These are phyloP conservation scores for Heimioporus sp. DNA, from an alignment of 768 basidiomycete species.

Conservation along the genomic window DNA sequence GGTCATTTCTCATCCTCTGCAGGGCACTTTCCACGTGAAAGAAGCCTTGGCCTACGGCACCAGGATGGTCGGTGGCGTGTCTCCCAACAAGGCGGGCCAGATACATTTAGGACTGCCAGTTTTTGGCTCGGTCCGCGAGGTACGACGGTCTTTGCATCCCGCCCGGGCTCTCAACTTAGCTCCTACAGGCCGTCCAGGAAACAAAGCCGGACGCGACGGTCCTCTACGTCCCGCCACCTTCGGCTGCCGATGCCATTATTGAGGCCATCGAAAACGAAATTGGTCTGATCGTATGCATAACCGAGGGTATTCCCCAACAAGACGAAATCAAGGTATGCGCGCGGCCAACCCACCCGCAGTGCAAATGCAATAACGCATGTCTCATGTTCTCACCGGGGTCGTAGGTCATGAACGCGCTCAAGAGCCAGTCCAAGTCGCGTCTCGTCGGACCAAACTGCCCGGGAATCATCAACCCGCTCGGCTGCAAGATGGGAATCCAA, in stretches of 20 bases:
- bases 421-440: constrained; percentile 90
- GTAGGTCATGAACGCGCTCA: constrained; percentile 91
- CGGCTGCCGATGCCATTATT: constrained; percentile 94
- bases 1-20: constrained; percentile 5
- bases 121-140: constrained; percentile 90
- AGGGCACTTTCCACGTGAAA: constrained; percentile 96
- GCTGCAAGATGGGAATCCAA: constrained; percentile 99
- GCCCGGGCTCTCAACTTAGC: constrained; percentile 1
- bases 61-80: constrained; percentile 97
- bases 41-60: constrained; percentile 96
- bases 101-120: constrained; percentile 94
- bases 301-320: constrained; percentile 96
- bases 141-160: constrained; percentile 29
- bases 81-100: constrained; percentile 94
- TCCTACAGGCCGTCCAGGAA: constrained; percentile 75
- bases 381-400: constrained; percentile 3
- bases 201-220: constrained; percentile 90
- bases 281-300: constrained; percentile 95
- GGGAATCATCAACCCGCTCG: constrained; percentile 94
- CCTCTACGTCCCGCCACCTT: constrained; percentile 97
- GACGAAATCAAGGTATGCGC: constrained; percentile 86
- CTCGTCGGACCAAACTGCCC: constrained; percentile 99
- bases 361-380: not conserved
- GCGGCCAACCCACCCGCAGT: no score
- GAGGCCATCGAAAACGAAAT: constrained; percentile 99